phyloP scores from a whole-genome alignment of 2,329 filamentous ascomycete species.

The Berkeleyomyces basicola region DNA sequence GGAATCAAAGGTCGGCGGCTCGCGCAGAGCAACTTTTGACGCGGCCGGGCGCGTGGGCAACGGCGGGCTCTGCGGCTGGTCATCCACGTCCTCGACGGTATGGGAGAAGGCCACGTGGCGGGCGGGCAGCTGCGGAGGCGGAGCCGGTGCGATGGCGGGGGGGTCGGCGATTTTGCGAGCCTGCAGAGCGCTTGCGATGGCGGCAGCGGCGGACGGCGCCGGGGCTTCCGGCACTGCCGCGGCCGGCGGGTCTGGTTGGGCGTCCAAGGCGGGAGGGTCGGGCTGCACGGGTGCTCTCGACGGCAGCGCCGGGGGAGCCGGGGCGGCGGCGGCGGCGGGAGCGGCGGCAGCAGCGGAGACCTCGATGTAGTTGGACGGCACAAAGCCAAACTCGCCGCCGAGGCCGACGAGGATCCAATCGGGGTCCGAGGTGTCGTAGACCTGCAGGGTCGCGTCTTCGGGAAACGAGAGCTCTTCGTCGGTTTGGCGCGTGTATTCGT shows the following conservation, averaged over 20 bases:
- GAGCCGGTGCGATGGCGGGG: slow-evolving; percentile 1
- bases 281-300: slow-evolving; percentile 23
- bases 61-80: slow-evolving; percentile 20
- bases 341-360: slow-evolving; percentile 30
- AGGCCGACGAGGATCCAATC: slow-evolving; percentile 91
- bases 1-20: slow-evolving; percentile 8
- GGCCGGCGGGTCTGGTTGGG: slow-evolving; percentile 15
- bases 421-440: slow-evolving; percentile 81
- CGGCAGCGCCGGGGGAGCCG: slow-evolving; percentile 28
- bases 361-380: slow-evolving; percentile 91
- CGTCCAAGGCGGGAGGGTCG: slow-evolving; percentile 22
- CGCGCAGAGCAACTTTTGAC: slow-evolving; percentile 9
- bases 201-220: slow-evolving; percentile 29
- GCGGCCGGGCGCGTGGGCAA: slow-evolving; percentile 21
- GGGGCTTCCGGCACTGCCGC: neutral
- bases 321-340: slow-evolving; percentile 17
- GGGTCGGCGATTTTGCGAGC: slow-evolving; percentile 21
- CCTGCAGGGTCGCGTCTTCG: slow-evolving; percentile 66
- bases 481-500: slow-evolving; percentile 91
- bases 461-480: slow-evolving; percentile 95
- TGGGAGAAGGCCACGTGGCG: slow-evolving; percentile 13
- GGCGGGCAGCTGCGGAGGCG: slow-evolving; percentile 19
- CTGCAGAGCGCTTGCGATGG: slow-evolving; percentile 40
- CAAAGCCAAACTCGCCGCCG: slow-evolving; percentile 80
- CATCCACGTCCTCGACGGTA: slow-evolving; percentile 11